Evolutionary conservation across 2,329 filamentous ascomycete genomes (phyloP).

Genomic region (Cordyceps farinosa): DNA sequence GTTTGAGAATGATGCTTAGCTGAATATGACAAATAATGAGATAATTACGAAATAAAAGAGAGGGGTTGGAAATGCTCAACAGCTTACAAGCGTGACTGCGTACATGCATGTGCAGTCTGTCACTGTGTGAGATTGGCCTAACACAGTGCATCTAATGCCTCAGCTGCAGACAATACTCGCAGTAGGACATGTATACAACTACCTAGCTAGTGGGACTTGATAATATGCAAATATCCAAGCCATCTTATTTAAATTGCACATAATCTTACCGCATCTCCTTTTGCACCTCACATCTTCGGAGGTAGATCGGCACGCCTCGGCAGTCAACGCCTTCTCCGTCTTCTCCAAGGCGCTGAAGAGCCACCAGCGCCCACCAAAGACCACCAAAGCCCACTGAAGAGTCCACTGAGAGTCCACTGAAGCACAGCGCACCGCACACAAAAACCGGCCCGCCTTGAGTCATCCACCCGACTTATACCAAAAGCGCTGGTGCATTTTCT

Average conservation of each 20-base stretch:
- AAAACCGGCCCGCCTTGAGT: constrained; percentile 10
- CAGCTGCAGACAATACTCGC: not conserved
- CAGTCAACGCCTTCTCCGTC: not conserved
- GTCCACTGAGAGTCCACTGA: not conserved
- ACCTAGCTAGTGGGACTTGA: not conserved
- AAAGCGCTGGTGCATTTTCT: not conserved
- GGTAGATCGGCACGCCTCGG: constrained; percentile 17
- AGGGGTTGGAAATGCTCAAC: not conserved
- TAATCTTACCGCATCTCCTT: not conserved
- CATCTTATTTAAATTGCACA: not conserved
- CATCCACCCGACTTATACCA: constrained; percentile 14
- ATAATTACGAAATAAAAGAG: not conserved
- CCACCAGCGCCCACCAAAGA: not conserved
- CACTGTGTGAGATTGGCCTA: not conserved
- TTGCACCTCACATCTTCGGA: constrained; percentile 10
- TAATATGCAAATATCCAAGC: not conserved
- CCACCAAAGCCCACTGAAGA: not conserved
- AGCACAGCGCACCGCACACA: not conserved
- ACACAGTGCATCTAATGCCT: constrained; percentile 2
- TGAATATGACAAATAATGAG: not conserved
- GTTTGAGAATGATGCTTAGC: constrained; percentile 58
- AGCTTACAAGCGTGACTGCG: not conserved
- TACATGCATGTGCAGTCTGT: not conserved
- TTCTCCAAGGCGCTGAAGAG: not conserved
- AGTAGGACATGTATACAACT: not conserved